Base-by-base conservation (phyloP, 1,284 basidiomycete genomes). In the Ustilago hordei region DNA sequence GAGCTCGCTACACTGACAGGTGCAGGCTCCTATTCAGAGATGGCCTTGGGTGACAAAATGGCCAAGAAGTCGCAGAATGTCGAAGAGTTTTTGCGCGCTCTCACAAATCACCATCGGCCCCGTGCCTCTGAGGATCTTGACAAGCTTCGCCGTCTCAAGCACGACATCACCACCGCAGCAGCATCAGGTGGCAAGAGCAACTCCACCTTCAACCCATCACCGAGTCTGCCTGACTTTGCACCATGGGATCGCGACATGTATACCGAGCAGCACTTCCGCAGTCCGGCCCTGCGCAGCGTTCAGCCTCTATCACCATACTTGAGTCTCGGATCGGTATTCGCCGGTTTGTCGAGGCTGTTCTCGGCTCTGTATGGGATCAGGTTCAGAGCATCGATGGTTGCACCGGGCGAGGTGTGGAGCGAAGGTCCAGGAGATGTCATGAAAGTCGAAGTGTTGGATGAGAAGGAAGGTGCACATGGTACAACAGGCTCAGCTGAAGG, bases 361-460 rank as follows among this genome's bases (percentile, higher is more conserved):
- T 78, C 75, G 7, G 67, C 75, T 28, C 45, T 85, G 59, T 86
- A 85, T 50, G 84, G 84, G 31, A 81, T 86, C 52, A 59, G 80
- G 17, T 80, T 86, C 45, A 67, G 83, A 38, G 79, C 80, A 4
- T 75, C 72, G 0, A 70, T 75, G 47, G 59, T 81, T 7, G 75
- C 69, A 1, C 88, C 91, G 1, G 95, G 95, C 5, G 95, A 97
- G 85, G 91, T 92, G 5, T 99, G 96, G 96, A 92, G 95, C 83
- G 81, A 89, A 0, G 79, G 82, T 1, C 63, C 67, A 1, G 75
- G 75, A 0, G 92, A 93, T 71, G 94, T 99, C 2, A 91, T 93
- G 69, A 96, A 97, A 85, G 88, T 99, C 15, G 93, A 97, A 83
- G 96, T 99, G 0, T 89, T 98, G 19, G 93, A 95, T 81, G 95